A percentile compares a stretch with the other conserved stretches of the same genome.
Evolutionary conservation across 2,329 filamentous ascomycete species (phyloP).

Genomic region (Paramyrothecium roridum): DNA sequence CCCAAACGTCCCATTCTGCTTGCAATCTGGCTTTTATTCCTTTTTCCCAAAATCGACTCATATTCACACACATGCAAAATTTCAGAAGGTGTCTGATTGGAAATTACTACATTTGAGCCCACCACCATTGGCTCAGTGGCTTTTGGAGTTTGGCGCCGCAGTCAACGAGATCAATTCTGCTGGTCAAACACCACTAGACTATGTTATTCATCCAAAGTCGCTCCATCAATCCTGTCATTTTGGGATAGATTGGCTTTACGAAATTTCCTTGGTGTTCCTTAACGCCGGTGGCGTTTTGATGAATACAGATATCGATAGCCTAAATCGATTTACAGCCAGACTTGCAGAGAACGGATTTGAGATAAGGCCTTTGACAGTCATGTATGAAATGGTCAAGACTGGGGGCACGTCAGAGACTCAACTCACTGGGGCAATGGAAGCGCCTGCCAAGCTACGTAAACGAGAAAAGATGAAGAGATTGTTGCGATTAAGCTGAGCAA

Average conservation of each 20-base stretch:
- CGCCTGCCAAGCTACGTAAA: too few species aligned
- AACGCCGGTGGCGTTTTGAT: background rate
- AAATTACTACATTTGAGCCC: background rate
- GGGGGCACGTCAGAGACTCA: too few species aligned
- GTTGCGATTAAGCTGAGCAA: too few species aligned
- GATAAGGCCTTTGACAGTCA: background rate
- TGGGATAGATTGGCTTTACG: background rate
- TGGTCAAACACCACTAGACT: background rate
- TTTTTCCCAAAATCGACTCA: background rate
- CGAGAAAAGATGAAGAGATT: too few species aligned
- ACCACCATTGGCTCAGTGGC: background rate
- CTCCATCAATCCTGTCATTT: background rate
- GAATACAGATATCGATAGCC: background rate
- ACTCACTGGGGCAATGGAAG: too few species aligned
- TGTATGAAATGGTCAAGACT: too few species aligned
- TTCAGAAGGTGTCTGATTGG: background rate
- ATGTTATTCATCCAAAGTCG: background rate
- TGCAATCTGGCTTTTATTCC: background rate
- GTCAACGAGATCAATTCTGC: background rate
- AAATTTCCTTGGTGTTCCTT: background rate
- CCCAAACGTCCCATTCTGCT: background rate
- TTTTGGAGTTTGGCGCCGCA: background rate
- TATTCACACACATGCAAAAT: background rate
- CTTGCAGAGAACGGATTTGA: background rate
- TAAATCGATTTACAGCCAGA: background rate